Percentiles rank a stretch among this genome's conserved stretches.
These are phyloP conservation scores for Eruca vesicaria DNA, from an alignment of 441 rosid genomes.

Conservation along the genomic window DNA sequence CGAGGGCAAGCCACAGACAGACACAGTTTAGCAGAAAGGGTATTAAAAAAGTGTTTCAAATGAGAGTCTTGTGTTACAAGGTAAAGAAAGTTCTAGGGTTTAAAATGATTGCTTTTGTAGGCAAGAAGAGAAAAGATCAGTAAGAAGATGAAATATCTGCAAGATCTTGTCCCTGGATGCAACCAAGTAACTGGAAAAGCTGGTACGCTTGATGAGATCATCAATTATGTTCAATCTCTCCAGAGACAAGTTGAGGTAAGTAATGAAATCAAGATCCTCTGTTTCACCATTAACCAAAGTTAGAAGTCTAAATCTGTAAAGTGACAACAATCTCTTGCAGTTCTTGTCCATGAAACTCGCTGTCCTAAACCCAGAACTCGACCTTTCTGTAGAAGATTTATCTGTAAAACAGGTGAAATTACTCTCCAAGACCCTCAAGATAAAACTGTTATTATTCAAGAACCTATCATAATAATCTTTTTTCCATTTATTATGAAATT, in stretches of 20 bases:
- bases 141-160: slow-evolving; percentile 93
- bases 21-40: slow-evolving; percentile 61
- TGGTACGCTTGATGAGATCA: slow-evolving; percentile 79
- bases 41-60: neutral
- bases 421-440: neutral
- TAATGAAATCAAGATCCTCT: slow-evolving; percentile 1
- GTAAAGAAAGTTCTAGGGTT: neutral
- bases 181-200: slow-evolving; percentile 84
- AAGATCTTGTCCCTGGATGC: slow-evolving; percentile 97
- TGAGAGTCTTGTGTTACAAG: slow-evolving; percentile 15
- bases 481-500: slow-evolving; percentile 5
- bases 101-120: slow-evolving; percentile 28
- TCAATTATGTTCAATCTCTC: slow-evolving; percentile 76
- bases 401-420: slow-evolving; percentile 45
- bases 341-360: slow-evolving; percentile 55
- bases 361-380: slow-evolving; percentile 38
- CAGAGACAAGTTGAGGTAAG: slow-evolving; percentile 76
- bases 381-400: slow-evolving; percentile 35
- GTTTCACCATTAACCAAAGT: neutral
- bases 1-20: slow-evolving; percentile 61
- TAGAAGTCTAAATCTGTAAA: neutral
- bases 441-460: neutral
- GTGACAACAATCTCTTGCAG: slow-evolving; percentile 28
- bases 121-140: slow-evolving; percentile 71
- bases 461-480: neutral